Evolutionary conservation across 2,329 filamentous ascomycete species (phyloP).

Genomic region (Cladosporium cucumerinum): DNA sequence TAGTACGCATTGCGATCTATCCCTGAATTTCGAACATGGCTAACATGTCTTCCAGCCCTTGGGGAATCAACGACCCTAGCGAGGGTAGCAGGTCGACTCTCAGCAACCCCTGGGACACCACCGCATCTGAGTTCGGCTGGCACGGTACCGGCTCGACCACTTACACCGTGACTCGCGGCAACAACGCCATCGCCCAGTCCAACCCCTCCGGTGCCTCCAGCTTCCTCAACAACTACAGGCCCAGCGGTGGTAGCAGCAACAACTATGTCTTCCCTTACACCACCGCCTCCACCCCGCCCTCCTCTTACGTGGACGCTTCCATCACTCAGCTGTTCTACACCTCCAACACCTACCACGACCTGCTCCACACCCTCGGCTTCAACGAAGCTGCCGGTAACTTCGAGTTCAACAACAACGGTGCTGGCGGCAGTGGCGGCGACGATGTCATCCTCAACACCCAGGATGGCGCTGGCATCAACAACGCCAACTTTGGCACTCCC

Average conservation of each 20-base stretch:
- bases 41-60: conserved; percentile 35
- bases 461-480: conserved; percentile 54
- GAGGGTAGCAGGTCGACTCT: conserved; percentile 46
- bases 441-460: conserved; percentile 56
- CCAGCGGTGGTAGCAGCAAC: conserved; percentile 39
- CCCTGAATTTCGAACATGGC: neutral
- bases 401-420: conserved; percentile 54
- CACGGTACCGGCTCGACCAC: conserved; percentile 46
- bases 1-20: conserved; percentile 31
- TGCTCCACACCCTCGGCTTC: conserved; percentile 58
- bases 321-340: conserved; percentile 61
- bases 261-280: conserved; percentile 38
- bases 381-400: conserved; percentile 59
- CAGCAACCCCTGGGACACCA: conserved; percentile 48
- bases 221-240: conserved; percentile 53
- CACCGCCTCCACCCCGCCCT: conserved; percentile 1
- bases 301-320: conserved; percentile 52
- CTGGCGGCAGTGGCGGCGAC: conserved; percentile 52
- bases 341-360: conserved; percentile 57
- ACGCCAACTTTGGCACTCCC: conserved; percentile 57
- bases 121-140: conserved; percentile 54
- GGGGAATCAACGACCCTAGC: conserved; percentile 54
- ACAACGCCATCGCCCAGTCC: conserved; percentile 57
- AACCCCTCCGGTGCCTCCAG: conserved; percentile 47
- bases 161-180: conserved; percentile 56